Evolutionary conservation across 2,329 filamentous ascomycete species (phyloP), one percentile per base, ranked within the genome.

Genomic region (Neonectria punicea): DNA sequence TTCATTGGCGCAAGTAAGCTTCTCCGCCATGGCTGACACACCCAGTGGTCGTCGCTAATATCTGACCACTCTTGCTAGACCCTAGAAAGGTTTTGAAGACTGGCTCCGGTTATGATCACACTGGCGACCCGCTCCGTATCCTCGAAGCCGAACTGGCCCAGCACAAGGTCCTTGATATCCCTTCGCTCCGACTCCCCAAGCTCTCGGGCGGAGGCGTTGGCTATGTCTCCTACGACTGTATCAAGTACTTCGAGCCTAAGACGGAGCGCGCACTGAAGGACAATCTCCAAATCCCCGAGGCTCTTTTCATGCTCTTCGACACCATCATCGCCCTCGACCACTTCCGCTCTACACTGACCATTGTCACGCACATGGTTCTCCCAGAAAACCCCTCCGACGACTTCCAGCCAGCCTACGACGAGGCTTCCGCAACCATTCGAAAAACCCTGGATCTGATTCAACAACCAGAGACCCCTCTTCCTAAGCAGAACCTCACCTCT

Each of bases 151-250:
- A 98, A 81, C 87, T 99, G 49, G 86, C 89, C 18, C 85, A 92
- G 75, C 92, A 90, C 78, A 88, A 93, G 28, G 93, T 98, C 68
- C 92, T 94, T 36, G 88, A 92, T 44, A 89, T 99, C 4, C 94
- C 96, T 0, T 93, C 90, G 1, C 83, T 98, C 74, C 88, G 87
- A 73, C 86, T 99, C 41, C 96, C 96, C 56, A 92, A 93, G 28
- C 84, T 99, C 81, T 93, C 93, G 0, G 96, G 94, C 44, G 96
- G 96, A 54, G 96, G 94, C 13, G 93, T 99, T 74, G 96, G 96
- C 65, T 99, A 98, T 79, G 93, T 98, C 6, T 94, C 94, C 58
- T 99, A 99, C 77, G 96, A 99, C 78, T 99, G 96, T 79, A 93
- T 99, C 74, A 90, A 91, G 76, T 98, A 98, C 81, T 99, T 99